Base-by-base conservation (phyloP, 495 filamentous ascomycete genomes). In the Chaetomium fimeti region DNA sequence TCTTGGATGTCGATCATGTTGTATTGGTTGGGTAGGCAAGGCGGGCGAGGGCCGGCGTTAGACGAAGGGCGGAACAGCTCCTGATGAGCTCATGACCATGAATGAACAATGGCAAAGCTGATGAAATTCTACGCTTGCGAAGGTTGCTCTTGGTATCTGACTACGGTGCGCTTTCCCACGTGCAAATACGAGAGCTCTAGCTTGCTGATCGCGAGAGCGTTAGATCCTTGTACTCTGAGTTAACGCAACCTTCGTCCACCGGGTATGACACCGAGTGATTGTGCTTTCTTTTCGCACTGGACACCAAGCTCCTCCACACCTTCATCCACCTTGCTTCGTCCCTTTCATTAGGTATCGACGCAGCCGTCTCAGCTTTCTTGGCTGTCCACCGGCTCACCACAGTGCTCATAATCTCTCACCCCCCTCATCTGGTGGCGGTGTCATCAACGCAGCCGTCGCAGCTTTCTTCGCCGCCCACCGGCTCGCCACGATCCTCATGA, bases 351-450 rank as follows among this genome's bases (percentile, higher is more conserved):
- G 62, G 29, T 42, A 52, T 52, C 52, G 25, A 16, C 57, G 53
- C 28, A 42, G 56, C 66, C 57, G 57, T 57, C 45, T 55, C 32
- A 1, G 32, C 45, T 66, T 62, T 67, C 66, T 69, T 66, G 57
- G 67, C 65, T 45, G 69, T 64, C 75, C 79, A 89, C 69, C 74
- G 72, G 53, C 71, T 75, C 27, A 78, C 86, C 48, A 88, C 74
- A 16, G 82, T 67, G 71, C 75, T 78, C 87, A 89, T 88, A 20
- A 89, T 77, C 55, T 87, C 87, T 85, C 0, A 91, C 74, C 47
- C 73, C 63, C 57, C 70, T 74, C 79, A 89, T 89, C 67, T 87
- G 79, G n/a, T n/a, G n/a, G n/a, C n/a, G n/a, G n/a, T n/a, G n/a
- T n/a, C n/a, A n/a, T n/a, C n/a, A n/a, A n/a, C n/a, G n/a, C n/a